Evolutionary conservation across 1,139 yeast species (phyloP), one percentile per base, ranked within the genome.

Genomic region (Candida sojae): DNA sequence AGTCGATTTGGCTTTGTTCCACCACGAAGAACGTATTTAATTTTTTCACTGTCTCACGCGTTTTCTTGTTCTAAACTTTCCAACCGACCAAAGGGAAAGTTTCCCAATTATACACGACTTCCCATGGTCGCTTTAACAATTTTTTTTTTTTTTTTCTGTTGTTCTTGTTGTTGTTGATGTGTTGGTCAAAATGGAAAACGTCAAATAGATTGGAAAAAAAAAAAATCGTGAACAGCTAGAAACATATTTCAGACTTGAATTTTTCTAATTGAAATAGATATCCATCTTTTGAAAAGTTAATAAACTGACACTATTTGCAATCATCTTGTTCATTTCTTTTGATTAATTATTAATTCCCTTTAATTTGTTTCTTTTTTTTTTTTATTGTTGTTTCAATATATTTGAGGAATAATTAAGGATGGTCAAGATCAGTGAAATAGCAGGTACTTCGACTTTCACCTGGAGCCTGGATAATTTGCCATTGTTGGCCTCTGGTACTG

Each of bases 381-480:
- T 37, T 17, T 17, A 17, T 17, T 17, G 21, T 17, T 17, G 21
- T 17, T 36, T 29, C 26, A 44, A 17, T 31, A 28, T n/a, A 35
- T 29, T 26, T 13, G 21, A 23, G 32, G 31, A 41, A 39, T 11
- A 21, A 32, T 36, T 39, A 11, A 50, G 13, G n/a, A 88, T 88
- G 96, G 95, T 90, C 58, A 90, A 89, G 70, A 78, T 93, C 59
- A 82, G 83, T 67, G 97, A 91, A 68, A 84, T 90, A 61, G 78
- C 83, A 55, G 80, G 92, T 57, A 89, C 97, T 13, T 91, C 97
- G 43, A 86, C 96, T 34, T 90, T 93, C 70, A 96, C 98, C 45
- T 93, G 98, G 98, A 89, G 97, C 48, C 82, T 78, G 60, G 89
- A 85, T 58, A 70, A 79, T 46, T 73, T 85, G 51, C 96, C 97